Percentiles rank a stretch among this genome's conserved stretches.
Evolutionary conservation across 148 eudicot genomes (phyloP).

Genomic region (Silene latifolia): DNA sequence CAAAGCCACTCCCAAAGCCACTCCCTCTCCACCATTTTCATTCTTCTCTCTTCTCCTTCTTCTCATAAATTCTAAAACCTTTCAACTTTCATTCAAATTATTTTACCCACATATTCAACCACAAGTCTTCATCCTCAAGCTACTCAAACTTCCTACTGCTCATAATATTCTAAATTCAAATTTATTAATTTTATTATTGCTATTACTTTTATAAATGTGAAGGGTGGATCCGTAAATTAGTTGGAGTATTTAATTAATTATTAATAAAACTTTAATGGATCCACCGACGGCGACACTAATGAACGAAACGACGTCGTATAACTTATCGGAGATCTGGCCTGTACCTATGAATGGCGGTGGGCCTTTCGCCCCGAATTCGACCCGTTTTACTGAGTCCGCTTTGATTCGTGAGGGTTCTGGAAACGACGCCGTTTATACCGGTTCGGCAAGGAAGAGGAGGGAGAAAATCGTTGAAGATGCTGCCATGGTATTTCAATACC

Average conservation of each 20-base stretch:
- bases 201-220: background rate
- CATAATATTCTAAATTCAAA: background rate
- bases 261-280: slow-evolving; percentile 33
- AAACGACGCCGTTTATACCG: background rate
- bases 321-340: slow-evolving; percentile 77
- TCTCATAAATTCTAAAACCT: too few species aligned
- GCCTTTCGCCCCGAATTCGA: slow-evolving; percentile 21
- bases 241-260: too few species aligned
- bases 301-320: slow-evolving; percentile 38
- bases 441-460: background rate
- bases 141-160: background rate
- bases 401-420: slow-evolving; percentile 25
- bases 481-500: background rate
- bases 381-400: slow-evolving; percentile 24
- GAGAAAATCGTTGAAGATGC: background rate
- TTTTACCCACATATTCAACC: background rate
- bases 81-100: background rate
- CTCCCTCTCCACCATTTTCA: background rate
- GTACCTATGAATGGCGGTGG: slow-evolving; percentile 30
- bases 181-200: too few species aligned
- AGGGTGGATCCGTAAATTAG: background rate
- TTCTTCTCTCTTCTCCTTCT: background rate
- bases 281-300: slow-evolving; percentile 37
- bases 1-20: background rate
- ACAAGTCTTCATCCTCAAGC: too few species aligned